Conservation (phyloP, 2,329 filamentous ascomycete genomes). For the Aaosphaeria pasadenensis region DNA sequence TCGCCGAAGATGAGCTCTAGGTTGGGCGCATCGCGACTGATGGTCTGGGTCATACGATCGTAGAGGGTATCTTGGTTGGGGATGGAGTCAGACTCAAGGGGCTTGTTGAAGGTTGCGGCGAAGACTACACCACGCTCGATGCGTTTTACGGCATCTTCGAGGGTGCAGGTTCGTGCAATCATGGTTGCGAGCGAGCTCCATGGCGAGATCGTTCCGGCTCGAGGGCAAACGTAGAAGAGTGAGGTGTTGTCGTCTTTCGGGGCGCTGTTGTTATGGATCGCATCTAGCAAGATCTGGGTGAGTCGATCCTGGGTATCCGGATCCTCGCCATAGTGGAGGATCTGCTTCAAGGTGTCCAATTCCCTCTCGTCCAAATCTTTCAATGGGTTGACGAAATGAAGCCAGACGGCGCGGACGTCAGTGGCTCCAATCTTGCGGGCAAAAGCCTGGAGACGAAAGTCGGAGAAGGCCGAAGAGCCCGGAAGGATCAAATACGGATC, state of each 20-base stretch:
- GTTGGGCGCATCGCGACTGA: conserved; percentile 65
- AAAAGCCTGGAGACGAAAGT: conserved; percentile 47
- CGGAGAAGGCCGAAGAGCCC: conserved; percentile 54
- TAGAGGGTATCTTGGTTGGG: conserved; percentile 70
- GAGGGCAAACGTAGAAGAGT: conserved; percentile 72
- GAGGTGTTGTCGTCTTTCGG: conserved; percentile 51
- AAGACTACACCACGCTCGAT: conserved; percentile 86
- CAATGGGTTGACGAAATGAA: conserved; percentile 49
- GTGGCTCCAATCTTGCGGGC: conserved; percentile 46
- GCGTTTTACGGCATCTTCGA: conserved; percentile 68
- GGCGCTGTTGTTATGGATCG: conserved; percentile 48
- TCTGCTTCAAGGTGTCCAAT: conserved; percentile 53
- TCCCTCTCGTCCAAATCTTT: conserved; percentile 42
- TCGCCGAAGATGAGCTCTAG: conserved; percentile 78
- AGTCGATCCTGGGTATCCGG: conserved; percentile 46
- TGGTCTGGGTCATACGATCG: conserved; percentile 93
- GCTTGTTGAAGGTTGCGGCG: conserved; percentile 59
- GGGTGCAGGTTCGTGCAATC: conserved; percentile 87
- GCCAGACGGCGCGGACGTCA: conserved; percentile 49
- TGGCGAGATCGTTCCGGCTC: conserved; percentile 80
- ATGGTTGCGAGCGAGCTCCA: conserved; percentile 97
- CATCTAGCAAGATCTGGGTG: conserved; percentile 45
- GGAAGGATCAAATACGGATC: conserved; percentile 45
- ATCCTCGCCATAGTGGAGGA: conserved; percentile 59
- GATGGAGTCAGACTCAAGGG: conserved; percentile 50